phyloP scores from a whole-genome alignment of 176 grass and related monocot species.

The Miscanthus lutarioriparius region DNA sequence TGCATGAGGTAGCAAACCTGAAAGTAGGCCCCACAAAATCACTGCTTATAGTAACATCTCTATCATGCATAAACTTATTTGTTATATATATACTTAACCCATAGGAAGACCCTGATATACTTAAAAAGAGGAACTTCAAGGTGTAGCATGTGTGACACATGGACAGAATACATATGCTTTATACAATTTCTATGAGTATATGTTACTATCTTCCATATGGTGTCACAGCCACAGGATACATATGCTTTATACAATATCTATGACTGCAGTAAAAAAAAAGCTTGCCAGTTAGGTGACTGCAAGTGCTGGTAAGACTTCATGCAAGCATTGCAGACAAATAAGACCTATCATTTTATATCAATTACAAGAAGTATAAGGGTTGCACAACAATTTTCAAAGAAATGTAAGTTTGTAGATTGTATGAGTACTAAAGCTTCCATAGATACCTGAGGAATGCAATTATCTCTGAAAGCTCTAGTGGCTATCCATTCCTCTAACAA shows the following conservation, averaged over 20 bases:
- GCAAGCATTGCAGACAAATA: neutral
- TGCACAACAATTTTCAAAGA: neutral
- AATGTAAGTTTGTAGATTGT: conserved; percentile 6
- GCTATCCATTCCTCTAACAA: conserved; percentile 97
- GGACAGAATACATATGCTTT: no score
- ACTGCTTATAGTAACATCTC: neutral
- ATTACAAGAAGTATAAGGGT: neutral
- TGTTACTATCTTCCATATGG: conserved; percentile 3
- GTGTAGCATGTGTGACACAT: neutral
- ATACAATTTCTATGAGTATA: no score
- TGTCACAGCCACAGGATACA: neutral
- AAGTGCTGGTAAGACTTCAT: neutral
- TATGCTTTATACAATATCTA: neutral
- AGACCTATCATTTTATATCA: neutral
- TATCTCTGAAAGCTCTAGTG: conserved; percentile 74
- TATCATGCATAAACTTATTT: conserved; percentile 22
- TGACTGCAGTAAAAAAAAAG: no score
- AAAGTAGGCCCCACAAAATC: neutral
- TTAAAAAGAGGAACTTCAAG: neutral
- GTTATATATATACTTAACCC: neutral
- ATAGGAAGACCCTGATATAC: neutral
- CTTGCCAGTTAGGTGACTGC: neutral
- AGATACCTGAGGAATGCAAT: conserved; percentile 75
- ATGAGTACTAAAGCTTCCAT: conserved; percentile 5
- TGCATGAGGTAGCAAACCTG: conserved; percentile 1